phyloP scores from a whole-genome alignment of 208 protist species.

The Wallacemonas sp. region DNA sequence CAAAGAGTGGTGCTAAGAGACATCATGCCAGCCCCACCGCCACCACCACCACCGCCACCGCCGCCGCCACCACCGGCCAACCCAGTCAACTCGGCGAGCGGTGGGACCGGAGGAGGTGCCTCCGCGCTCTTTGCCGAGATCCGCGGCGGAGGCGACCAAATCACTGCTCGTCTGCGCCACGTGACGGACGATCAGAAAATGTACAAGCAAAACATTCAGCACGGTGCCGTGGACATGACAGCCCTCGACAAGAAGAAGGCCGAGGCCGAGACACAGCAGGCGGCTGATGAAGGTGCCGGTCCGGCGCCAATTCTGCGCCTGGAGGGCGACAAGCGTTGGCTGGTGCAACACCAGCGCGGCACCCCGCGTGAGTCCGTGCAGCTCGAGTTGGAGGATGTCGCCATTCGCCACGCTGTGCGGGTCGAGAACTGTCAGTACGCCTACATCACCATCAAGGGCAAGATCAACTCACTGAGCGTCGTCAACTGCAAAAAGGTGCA shows the following conservation, averaged over 20 bases:
- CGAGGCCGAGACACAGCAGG: constrained; percentile 17
- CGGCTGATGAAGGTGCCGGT: background rate
- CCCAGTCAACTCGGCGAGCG: background rate
- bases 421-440: constrained; percentile 67
- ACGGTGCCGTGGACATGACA: constrained; percentile 66
- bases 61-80: constrained; percentile 16
- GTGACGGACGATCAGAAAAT: constrained; percentile 69
- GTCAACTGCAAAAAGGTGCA: constrained; percentile 73
- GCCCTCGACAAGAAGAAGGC: constrained; percentile 61
- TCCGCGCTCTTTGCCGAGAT: constrained; percentile 80
- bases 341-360: constrained; percentile 58
- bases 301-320: constrained; percentile 30
- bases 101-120: constrained; percentile 33
- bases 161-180: constrained; percentile 65
- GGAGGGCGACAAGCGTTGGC: constrained; percentile 73
- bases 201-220: constrained; percentile 75
- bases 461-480: constrained; percentile 78
- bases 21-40: constrained; percentile 20
- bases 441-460: constrained; percentile 66
- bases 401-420: constrained; percentile 73
- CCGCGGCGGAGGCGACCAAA: constrained; percentile 56
- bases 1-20: too few relatives aligned
- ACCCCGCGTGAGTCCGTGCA: constrained; percentile 28
- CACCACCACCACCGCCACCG: constrained; percentile 36
- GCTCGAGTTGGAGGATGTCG: constrained; percentile 49